A percentile compares a stretch with the other conserved stretches of the same genome.
phyloP scores from a whole-genome alignment of 139 green algal genomes.

The Chlamydomonas eustigma region DNA sequence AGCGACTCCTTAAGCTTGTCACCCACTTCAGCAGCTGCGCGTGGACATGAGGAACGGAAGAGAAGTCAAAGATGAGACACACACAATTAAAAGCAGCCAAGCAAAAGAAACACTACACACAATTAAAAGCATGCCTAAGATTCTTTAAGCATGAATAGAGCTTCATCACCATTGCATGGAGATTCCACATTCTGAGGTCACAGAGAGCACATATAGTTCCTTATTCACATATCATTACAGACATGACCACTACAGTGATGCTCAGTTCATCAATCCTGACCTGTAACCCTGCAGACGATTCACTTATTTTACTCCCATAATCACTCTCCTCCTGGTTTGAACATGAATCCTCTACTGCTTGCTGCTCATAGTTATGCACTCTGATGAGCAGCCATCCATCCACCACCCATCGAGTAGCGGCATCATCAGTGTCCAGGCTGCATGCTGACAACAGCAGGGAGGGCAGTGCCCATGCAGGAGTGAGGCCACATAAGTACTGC shows the following conservation, averaged over 20 bases:
- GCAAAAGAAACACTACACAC: neutral
- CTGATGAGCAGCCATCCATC: conserved; percentile 45
- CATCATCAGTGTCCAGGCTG: conserved; percentile 17
- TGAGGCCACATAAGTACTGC: conserved; percentile 37
- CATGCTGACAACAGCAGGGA: conserved; percentile 28
- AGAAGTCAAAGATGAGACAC: neutral
- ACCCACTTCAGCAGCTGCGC: neutral
- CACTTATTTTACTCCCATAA: neutral
- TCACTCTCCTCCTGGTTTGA: too few relatives aligned
- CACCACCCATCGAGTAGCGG: conserved; percentile 16
- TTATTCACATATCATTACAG: neutral
- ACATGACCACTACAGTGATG: neutral
- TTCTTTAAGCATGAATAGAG: neutral
- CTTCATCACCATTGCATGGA: neutral
- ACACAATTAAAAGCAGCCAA: neutral
- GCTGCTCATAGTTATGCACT: conserved; percentile 20
- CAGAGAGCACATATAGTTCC: neutral
- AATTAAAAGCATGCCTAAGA: neutral
- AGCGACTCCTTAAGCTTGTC: neutral
- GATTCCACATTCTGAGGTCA: neutral
- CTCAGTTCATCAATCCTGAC: neutral
- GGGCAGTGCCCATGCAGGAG: conserved; percentile 23
- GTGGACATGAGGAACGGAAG: neutral
- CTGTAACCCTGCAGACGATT: neutral
- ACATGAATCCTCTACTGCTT: conserved; percentile 14